Conservation (phyloP, 2,329 filamentous ascomycete genomes). For the Diaporthe destruens region DNA sequence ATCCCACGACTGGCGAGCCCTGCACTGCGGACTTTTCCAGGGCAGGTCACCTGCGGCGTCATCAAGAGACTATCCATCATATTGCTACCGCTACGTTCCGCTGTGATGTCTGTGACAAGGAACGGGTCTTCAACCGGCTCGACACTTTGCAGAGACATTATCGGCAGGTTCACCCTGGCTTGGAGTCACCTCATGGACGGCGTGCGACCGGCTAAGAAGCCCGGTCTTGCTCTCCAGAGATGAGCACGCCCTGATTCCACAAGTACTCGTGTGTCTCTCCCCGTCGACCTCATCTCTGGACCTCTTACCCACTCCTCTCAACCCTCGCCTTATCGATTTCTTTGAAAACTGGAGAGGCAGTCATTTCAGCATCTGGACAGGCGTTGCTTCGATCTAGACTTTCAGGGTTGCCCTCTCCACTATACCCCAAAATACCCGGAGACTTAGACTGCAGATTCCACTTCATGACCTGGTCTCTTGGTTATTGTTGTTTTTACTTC, state of each 20-base stretch:
- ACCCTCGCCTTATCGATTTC: slow-evolving; percentile 17
- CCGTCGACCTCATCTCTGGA: slow-evolving; percentile 37
- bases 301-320: slow-evolving; percentile 19
- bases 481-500: slow-evolving; percentile 3
- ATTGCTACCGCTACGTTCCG: slow-evolving; percentile 39
- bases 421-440: slow-evolving; percentile 42
- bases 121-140: slow-evolving; percentile 41
- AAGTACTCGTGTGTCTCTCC: slow-evolving; percentile 35
- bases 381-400: slow-evolving; percentile 40
- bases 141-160: slow-evolving; percentile 41
- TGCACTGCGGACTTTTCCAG: slow-evolving; percentile 41
- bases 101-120: slow-evolving; percentile 41
- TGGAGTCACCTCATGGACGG: slow-evolving; percentile 54
- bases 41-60: slow-evolving; percentile 41
- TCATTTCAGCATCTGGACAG: slow-evolving; percentile 41
- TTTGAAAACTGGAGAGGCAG: slow-evolving; percentile 29
- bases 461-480: slow-evolving; percentile 29
- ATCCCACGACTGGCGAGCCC: slow-evolving; percentile 40
- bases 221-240: slow-evolving; percentile 15
- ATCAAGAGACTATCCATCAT: slow-evolving; percentile 41
- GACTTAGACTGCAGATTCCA: slow-evolving; percentile 39
- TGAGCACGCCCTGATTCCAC: slow-evolving; percentile 34
- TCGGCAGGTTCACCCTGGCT: slow-evolving; percentile 53
- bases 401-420: slow-evolving; percentile 27
- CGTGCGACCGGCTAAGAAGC: slow-evolving; percentile 32